Conservation (phyloP, 2,329 filamentous ascomycete species). For the Aquanectria penicillioides region DNA sequence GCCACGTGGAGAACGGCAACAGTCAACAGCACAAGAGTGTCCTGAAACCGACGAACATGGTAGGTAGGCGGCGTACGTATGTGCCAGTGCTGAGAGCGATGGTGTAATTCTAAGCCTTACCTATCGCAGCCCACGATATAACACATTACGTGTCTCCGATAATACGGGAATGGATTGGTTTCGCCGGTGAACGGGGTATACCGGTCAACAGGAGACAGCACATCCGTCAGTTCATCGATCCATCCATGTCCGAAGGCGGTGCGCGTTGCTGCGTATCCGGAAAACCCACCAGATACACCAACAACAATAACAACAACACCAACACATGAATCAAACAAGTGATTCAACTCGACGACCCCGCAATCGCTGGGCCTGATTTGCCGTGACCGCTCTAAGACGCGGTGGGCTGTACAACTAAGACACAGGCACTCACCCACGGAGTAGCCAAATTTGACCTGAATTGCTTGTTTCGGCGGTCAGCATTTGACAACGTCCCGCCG, state of each 20-base stretch:
- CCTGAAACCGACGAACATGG: constrained; percentile 8
- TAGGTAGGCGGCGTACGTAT: background rate
- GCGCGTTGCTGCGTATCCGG: background rate
- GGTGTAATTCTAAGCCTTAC: background rate
- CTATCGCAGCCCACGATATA: constrained; percentile 2
- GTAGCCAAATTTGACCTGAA: too few species aligned
- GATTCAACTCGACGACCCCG: too few species aligned
- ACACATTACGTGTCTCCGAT: constrained; percentile 15
- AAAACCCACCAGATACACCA: background rate
- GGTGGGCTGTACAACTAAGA: constrained; percentile 7
- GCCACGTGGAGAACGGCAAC: constrained; percentile 3
- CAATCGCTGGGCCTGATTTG: constrained; percentile 11
- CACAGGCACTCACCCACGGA: too few species aligned
- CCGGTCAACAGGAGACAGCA: constrained; percentile 5
- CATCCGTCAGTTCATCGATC: background rate
- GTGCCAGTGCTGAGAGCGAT: background rate
- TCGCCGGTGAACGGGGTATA: background rate
- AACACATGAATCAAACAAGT: background rate
- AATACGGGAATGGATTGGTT: background rate
- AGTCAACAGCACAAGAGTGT: background rate
- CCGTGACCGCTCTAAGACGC: constrained; percentile 9
- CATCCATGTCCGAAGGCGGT: constrained; percentile 7
- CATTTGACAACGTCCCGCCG: constrained; percentile 21
- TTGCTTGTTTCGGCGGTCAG: constrained; percentile 39
- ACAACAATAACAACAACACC: background rate